A percentile compares a stretch with the other conserved stretches of the same genome.
These are phyloP conservation scores for Tricholoma flavovirens DNA, from an alignment of 768 basidiomycete genomes.

Conservation along the genomic window DNA sequence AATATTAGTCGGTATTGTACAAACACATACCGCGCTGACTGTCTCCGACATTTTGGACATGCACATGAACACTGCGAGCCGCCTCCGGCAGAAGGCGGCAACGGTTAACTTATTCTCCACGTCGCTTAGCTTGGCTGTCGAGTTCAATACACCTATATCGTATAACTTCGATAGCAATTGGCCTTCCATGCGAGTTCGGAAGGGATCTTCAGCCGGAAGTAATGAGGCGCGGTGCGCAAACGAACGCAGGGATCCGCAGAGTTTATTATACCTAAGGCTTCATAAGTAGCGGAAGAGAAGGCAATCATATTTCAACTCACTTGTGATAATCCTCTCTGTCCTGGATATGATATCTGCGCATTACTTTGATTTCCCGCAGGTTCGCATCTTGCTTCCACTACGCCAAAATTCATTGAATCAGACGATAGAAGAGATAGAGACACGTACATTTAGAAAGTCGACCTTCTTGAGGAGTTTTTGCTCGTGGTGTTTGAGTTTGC, in stretches of 20 bases:
- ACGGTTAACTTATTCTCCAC: constrained; percentile 96
- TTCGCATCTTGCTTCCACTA: constrained; percentile 98
- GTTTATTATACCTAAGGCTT: constrained; percentile 77
- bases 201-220: constrained; percentile 85
- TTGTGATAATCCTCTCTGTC: constrained; percentile 93
- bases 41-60: constrained; percentile 93
- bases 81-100: constrained; percentile 85
- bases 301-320: constrained; percentile 29
- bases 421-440: neutral
- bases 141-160: constrained; percentile 91
- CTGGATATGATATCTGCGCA: constrained; percentile 94
- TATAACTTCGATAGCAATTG: constrained; percentile 92
- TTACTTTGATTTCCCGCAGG: constrained; percentile 85
- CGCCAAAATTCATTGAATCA: constrained; percentile 2
- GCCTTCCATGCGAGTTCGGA: constrained; percentile 76
- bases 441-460: constrained; percentile 85
- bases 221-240: constrained; percentile 84
- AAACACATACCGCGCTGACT: constrained; percentile 75
- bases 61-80: constrained; percentile 90
- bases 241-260: constrained; percentile 81
- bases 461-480: constrained; percentile 93
- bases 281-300: neutral
- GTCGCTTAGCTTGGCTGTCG: constrained; percentile 85
- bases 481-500: constrained; percentile 95
- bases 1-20: constrained; percentile 4